Evolutionary conservation across 768 basidiomycete genomes (phyloP), one percentile per base, ranked within the genome.

Genomic region (Multifurca ochricompacta): DNA sequence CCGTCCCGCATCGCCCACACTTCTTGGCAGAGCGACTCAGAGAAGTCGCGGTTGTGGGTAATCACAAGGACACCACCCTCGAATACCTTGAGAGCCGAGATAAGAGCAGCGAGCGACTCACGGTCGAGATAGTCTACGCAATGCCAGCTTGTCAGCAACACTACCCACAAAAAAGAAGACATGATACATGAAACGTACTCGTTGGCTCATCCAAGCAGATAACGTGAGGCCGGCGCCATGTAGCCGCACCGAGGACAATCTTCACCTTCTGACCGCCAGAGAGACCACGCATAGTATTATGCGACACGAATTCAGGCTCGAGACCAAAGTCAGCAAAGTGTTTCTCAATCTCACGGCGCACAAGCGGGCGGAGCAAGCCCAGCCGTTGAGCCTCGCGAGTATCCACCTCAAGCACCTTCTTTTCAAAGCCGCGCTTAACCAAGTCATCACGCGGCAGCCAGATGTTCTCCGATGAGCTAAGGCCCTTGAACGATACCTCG

Each of bases 1-100:
- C 96, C 96, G 69, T 98, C 91, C 47, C 88, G 85, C 96, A 98
- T 99, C 36, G 96, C 95, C 96, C 96, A 98, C 37, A 98, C 93
- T 76, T 98, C 95, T 62, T 82, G 78, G 82, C 96, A 98, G 59
- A 99, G 75, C 32, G 91, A 93, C 81, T 98, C 96, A 52, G 95
- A 97, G 81, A 98, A 99, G 79, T 97, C 94, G 58, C 89, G 84
- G 78, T 94, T 92, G 83, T 96, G 94, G 50, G 94, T 96, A 66
- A 97, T 96, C 69, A 96, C 76, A 68, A 96, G 87, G 58, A 96
- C 92, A 85, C 95, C 95, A 70, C 95, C 96, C 73, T 95, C 92
- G 73, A 97, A 98, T 70, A 79, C 79, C 82, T 97, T 96, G 74
- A 99, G 82, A 8, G 95, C 96, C 65, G 93, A 88, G 68, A 99